These are phyloP conservation scores for Fusarium robinianum DNA, from an alignment of 2,329 filamentous ascomycete species.

Conservation along the genomic window DNA sequence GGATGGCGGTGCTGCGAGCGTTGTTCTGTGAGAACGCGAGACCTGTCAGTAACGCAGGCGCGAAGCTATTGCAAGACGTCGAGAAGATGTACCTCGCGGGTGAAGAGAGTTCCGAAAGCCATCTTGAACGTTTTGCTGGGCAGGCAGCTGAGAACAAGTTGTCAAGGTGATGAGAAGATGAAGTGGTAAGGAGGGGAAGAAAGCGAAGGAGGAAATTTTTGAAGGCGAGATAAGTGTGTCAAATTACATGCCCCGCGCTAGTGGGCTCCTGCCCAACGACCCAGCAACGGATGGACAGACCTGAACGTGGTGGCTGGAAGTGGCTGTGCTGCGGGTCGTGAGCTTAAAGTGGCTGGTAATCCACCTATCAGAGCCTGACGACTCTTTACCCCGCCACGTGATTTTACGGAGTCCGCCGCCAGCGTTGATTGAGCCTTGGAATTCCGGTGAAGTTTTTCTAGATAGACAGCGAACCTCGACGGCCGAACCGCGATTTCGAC, in stretches of 20 bases:
- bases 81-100: slow-evolving; percentile 66
- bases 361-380: slow-evolving; percentile 4
- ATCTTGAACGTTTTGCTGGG: slow-evolving; percentile 63
- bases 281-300: slow-evolving; percentile 29
- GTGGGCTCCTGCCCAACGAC: slow-evolving; percentile 35
- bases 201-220: slow-evolving; percentile 41
- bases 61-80: slow-evolving; percentile 23
- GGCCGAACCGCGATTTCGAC: slow-evolving; percentile 31
- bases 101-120: slow-evolving; percentile 98
- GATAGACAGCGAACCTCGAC: slow-evolving; percentile 27
- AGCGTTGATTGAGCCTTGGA: slow-evolving; percentile 14
- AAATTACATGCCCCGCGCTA: slow-evolving; percentile 43
- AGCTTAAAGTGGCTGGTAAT: slow-evolving; percentile 7
- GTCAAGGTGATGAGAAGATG: slow-evolving; percentile 28
- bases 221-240: slow-evolving; percentile 33
- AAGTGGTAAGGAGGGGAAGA: slow-evolving; percentile 27
- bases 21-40: slow-evolving; percentile 67
- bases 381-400: slow-evolving; percentile 36
- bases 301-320: slow-evolving; percentile 19
- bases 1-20: slow-evolving; percentile 84
- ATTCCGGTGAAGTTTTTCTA: slow-evolving; percentile 36
- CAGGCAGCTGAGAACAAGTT: slow-evolving; percentile 37
- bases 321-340: slow-evolving; percentile 24
- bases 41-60: slow-evolving; percentile 42
- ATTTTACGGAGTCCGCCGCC: slow-evolving; percentile 21